Conservation (phyloP, 176 grass and related monocot genomes). For the bread wheat (Triticum aestivum) region DNA sequence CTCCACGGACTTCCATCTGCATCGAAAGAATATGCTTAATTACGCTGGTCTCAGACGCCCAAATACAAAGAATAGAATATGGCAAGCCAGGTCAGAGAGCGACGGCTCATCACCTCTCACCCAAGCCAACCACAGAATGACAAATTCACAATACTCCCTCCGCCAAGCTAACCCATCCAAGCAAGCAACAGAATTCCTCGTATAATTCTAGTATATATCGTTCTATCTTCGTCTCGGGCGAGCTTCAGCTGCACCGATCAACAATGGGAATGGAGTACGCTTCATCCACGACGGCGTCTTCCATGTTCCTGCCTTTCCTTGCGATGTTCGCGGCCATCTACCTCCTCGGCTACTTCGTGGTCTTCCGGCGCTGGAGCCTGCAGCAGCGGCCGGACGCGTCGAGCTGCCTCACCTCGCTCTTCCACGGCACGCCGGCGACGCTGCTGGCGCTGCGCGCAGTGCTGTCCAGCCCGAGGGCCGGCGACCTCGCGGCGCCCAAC, state of each 20-base stretch:
- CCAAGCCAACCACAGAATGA: conserved; percentile 1
- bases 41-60: no score
- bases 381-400: conserved; percentile 53
- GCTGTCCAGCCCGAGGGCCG: conserved; percentile 18
- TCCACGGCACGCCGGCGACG: conserved; percentile 70
- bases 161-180: neutral
- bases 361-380: conserved; percentile 69
- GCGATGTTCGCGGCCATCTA: conserved; percentile 56
- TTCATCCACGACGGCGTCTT: neutral
- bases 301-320: conserved; percentile 54
- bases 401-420: conserved; percentile 82
- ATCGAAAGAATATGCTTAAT: no score
- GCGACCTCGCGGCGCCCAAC: conserved; percentile 51
- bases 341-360: conserved; percentile 46
- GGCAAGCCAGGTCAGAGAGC: neutral
- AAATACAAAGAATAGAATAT: no score
- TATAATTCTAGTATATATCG: no score
- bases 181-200: neutral
- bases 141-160: neutral
- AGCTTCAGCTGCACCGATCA: neutral
- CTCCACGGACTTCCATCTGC: no score
- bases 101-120: conserved; percentile 6
- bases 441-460: conserved; percentile 52
- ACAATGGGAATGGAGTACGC: conserved; percentile 17
- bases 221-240: neutral